Percentiles rank a stretch among this genome's conserved stretches.
Conservation (phyloP, 352 stramenopile species). For the Plasmopara halstedii region DNA sequence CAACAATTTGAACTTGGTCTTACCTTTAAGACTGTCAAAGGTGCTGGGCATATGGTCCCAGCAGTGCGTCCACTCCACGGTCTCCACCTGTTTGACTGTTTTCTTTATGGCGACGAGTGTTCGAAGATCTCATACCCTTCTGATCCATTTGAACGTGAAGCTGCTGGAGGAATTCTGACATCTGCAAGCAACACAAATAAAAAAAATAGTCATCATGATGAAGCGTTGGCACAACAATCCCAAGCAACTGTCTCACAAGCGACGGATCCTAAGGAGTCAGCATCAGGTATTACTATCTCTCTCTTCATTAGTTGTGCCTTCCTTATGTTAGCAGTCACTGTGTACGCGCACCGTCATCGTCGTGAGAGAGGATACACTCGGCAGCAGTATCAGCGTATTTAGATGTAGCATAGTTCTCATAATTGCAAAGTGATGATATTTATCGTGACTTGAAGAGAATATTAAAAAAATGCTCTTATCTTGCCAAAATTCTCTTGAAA, state of each 20-base stretch:
- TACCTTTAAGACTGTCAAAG: conserved; percentile 87
- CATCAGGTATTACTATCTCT: conserved; percentile 11
- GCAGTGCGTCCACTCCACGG: conserved; percentile 51
- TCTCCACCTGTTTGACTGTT: conserved; percentile 68
- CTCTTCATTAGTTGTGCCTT: conserved; percentile 21
- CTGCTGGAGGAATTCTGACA: conserved; percentile 14
- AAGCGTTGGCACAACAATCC: conserved; percentile 8
- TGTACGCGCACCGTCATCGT: conserved; percentile 15
- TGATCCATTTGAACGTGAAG: conserved; percentile 42
- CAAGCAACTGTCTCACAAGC: conserved; percentile 11
- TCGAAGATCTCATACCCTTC: conserved; percentile 40
- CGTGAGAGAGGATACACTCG: conserved; percentile 9
- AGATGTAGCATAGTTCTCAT: not conserved
- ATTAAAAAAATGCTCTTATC: too few species aligned
- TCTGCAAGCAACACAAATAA: conserved; percentile 4
- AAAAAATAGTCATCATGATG: conserved; percentile 11
- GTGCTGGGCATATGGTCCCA: conserved; percentile 84
- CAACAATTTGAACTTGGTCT: conserved; percentile 67
- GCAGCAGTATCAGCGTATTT: conserved; percentile 17
- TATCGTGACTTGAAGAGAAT: too few species aligned
- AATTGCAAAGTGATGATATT: too few species aligned
- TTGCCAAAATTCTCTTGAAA: too few species aligned
- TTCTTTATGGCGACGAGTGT: conserved; percentile 52
- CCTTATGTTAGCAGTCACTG: conserved; percentile 15
- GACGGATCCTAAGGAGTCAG: conserved; percentile 1